Base-by-base conservation (phyloP, 2,329 filamentous ascomycete genomes). In the Cladophialophora immunda region DNA sequence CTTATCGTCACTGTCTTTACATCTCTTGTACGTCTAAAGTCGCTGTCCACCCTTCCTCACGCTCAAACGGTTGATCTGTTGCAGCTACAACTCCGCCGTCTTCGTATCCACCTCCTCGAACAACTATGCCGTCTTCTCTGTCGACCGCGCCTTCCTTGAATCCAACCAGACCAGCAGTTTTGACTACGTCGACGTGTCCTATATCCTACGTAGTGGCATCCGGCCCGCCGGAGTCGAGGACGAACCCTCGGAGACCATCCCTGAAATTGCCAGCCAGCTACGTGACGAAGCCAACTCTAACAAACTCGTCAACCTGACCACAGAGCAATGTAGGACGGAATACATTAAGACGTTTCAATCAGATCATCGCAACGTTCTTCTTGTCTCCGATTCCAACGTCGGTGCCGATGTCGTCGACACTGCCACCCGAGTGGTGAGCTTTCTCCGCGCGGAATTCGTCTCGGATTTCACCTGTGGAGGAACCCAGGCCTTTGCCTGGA, bases 331-430 rank as follows among this genome's bases (percentile, higher is more conserved):
- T 32, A 34, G 25, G 25, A 56, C 13, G 30, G 27, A 32, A n/a
- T 56, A 56, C 53, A 56, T 30, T 13, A 56, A 56, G 53, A 30
- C 53, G 11, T 56, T 56, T 15, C 53, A 56, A 34, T 56, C 53
- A 11, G 9, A 13, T 1, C 36, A 56, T 30, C 53, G 53, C 13
- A 56, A 56, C 30, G 53, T 56, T 11, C 30, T 56, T 15, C 53
- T 56, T 17, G 53, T 56, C 27, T 19, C 25, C 25, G 53, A 56
- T 22, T 19, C n/a, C 30, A 56, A 56, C 4, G 53, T 11, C 53
- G 53, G 22, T 30, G n/a, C 29, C 11, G n/a, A 56, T n/a, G 8
- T 56, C 13, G 53, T 30, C 53, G 30, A 19, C 30, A 27, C 13
- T 27, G 27, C 25, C 22, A 25, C 50, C 50, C 7, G 29, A 17